phyloP scores from a whole-genome alignment of 495 filamentous ascomycete species.

The Hamigera avellanea region DNA sequence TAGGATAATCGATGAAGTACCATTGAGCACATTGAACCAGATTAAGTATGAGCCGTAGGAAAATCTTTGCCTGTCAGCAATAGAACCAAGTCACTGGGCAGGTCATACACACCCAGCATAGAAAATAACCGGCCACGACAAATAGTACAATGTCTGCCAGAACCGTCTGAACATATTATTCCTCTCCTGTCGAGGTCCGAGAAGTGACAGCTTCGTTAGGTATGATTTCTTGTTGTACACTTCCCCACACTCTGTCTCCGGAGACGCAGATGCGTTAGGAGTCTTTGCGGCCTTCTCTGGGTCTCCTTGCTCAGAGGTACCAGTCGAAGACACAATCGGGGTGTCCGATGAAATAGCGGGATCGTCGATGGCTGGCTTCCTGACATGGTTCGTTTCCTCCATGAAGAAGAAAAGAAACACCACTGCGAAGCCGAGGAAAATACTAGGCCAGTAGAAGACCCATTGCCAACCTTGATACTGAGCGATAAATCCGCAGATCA shows the following conservation, averaged over 20 bases:
- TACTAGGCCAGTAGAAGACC: constrained; percentile 56
- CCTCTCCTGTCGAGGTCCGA: constrained; percentile 33
- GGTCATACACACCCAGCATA: constrained; percentile 44
- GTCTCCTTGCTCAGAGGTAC: constrained; percentile 6
- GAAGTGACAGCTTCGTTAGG: constrained; percentile 40
- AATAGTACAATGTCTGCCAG: constrained; percentile 28
- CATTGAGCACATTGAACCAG: constrained; percentile 58
- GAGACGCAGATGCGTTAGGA: constrained; percentile 2
- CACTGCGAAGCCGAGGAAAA: constrained; percentile 43
- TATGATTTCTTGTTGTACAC: constrained; percentile 33
- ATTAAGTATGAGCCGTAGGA: constrained; percentile 53
- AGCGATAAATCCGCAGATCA: constrained; percentile 58
- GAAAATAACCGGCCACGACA: constrained; percentile 52
- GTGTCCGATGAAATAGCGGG: constrained; percentile 3
- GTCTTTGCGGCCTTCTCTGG: constrained; percentile 11
- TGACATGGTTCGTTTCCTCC: constrained; percentile 56
- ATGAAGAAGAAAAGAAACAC: constrained; percentile 56
- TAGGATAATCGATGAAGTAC: constrained; percentile 49
- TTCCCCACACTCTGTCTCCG: constrained; percentile 9
- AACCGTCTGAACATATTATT: constrained; percentile 37
- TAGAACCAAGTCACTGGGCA: too few species aligned
- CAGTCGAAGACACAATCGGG: constrained; percentile 2
- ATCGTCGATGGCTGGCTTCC: constrained; percentile 1
- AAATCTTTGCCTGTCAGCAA: constrained; percentile 24
- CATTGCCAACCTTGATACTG: constrained; percentile 51